These are phyloP conservation scores for Diphasiastrum complanatum DNA, from an alignment of 83 land plant genomes.

Conservation along the genomic window DNA sequence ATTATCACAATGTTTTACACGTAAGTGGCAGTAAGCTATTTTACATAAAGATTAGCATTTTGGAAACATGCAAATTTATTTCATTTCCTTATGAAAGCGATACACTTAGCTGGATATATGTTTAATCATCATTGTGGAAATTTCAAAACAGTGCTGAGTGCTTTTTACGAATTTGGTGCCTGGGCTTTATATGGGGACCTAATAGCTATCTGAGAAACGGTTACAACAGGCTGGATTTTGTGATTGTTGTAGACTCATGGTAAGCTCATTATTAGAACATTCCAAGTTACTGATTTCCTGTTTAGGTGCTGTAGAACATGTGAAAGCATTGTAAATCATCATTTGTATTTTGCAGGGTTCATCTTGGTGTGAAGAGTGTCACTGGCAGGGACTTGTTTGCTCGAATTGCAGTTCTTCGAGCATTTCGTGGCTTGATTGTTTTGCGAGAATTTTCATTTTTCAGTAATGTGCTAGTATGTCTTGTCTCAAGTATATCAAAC, in stretches of 20 bases:
- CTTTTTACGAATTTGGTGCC: slow-evolving; percentile 9
- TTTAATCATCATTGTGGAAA: background rate
- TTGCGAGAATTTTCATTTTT: slow-evolving; percentile 20
- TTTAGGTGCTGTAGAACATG: background rate
- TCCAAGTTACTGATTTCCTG: background rate
- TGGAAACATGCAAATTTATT: background rate
- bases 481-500: background rate
- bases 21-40: background rate
- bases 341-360: slow-evolving; percentile 15
- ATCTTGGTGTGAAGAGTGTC: slow-evolving; percentile 1
- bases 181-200: slow-evolving; percentile 22
- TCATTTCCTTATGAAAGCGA: background rate
- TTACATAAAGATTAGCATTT: background rate
- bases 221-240: slow-evolving; percentile 33
- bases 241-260: slow-evolving; percentile 28
- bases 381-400: slow-evolving; percentile 10
- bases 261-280: background rate
- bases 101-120: background rate
- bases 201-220: slow-evolving; percentile 16
- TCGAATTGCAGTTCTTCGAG: slow-evolving; percentile 22
- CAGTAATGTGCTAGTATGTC: slow-evolving; percentile 22
- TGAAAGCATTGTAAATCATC: background rate
- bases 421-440: slow-evolving; percentile 23
- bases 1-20: slow-evolving; percentile 18
- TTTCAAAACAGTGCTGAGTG: slow-evolving; percentile 11